Evolutionary conservation across 495 filamentous ascomycete genomes (phyloP).

Genomic region (Staphylotrichum tortipilum): DNA sequence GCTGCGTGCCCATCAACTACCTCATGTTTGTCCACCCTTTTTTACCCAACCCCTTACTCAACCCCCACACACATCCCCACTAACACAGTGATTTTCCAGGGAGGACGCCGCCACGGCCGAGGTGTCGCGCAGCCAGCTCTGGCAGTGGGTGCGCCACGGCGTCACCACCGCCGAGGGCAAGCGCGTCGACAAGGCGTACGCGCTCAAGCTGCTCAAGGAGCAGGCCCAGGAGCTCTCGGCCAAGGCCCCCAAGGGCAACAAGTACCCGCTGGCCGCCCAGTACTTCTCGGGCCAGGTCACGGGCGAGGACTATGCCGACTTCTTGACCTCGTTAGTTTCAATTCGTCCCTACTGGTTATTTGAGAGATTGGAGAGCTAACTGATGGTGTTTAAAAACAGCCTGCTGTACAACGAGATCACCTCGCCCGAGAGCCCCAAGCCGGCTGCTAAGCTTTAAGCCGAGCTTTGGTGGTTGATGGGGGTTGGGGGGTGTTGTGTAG

Average conservation of each 20-base stretch:
- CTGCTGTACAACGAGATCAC: constrained; percentile 96
- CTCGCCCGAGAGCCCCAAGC: constrained; percentile 56
- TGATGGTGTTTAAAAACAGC: constrained; percentile 26
- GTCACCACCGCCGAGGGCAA: constrained; percentile 82
- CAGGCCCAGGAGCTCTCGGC: constrained; percentile 66
- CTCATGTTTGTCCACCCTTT: constrained; percentile 57
- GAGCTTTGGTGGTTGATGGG: background rate
- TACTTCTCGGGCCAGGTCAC: constrained; percentile 93
- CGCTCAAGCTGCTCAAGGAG: constrained; percentile 79
- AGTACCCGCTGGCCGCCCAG: constrained; percentile 79
- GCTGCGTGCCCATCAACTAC: constrained; percentile 96
- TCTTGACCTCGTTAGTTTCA: constrained; percentile 67
- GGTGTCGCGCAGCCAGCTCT: constrained; percentile 83
- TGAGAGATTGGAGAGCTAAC: background rate
- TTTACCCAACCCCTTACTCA: background rate
- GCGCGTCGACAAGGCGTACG: constrained; percentile 85
- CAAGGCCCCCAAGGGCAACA: constrained; percentile 81
- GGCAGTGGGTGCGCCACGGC: constrained; percentile 91
- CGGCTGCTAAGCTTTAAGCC: constrained; percentile 70
- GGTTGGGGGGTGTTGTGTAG: too few species aligned
- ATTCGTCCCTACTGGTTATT: background rate
- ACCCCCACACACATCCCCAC: background rate
- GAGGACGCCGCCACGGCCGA: constrained; percentile 98
- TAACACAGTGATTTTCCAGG: constrained; percentile 27
- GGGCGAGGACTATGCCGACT: constrained; percentile 95